Base-by-base conservation (phyloP, 345 rosid species). In the Cardiospermum halicacabum region DNA sequence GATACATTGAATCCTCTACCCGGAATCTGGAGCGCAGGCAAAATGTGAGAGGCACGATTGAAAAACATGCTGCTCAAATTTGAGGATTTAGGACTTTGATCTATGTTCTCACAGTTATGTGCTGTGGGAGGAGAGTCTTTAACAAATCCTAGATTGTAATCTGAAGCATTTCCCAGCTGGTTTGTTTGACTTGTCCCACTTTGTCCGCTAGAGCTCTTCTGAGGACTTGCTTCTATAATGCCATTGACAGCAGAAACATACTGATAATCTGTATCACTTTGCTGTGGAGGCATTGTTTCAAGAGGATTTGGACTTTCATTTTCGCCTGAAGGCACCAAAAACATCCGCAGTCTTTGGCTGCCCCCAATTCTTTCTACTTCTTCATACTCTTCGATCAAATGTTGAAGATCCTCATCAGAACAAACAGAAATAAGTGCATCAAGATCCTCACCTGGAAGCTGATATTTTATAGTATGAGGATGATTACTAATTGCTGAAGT, bases 371-470 rank as follows among this genome's bases (percentile, higher is more conserved):
- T 67, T 77, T 90, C 94, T 49, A 86, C 75, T 34, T 81, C 94
- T 9, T 81, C 80, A 75, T 80, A 86, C 77, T 93, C 98, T 62
- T 89, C 97, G 19, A 84, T 80, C 97, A 93, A 79, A 69, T 82
- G 80, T 18, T 75, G 84, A 55, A 93, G 88, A 77, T 93, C 98
- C 75, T 93, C 98, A 65, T 86, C 78, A 0, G 89, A 85, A 65
- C 87, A 84, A 71, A 92, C 91, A 3, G 96, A 92, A 48, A 89
- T 81, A 11, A 92, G 75, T 4, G 98, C 91, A 27, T 92, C 96
- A 11, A 92, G 96, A 77, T 92, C 98, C 82, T 92, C 96, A 3
- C 86, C 93, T 0, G 98, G 98, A 60, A 93, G 94, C 59, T 93
- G 98, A 71, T 90, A 93, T 77, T 81, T 93, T 76, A 93, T 84